A percentile compares a stretch with the other conserved stretches of the same genome.
Evolutionary conservation across 2,329 filamentous ascomycete genomes (phyloP).

Genomic region (Ascochyta clinopodiicola): DNA sequence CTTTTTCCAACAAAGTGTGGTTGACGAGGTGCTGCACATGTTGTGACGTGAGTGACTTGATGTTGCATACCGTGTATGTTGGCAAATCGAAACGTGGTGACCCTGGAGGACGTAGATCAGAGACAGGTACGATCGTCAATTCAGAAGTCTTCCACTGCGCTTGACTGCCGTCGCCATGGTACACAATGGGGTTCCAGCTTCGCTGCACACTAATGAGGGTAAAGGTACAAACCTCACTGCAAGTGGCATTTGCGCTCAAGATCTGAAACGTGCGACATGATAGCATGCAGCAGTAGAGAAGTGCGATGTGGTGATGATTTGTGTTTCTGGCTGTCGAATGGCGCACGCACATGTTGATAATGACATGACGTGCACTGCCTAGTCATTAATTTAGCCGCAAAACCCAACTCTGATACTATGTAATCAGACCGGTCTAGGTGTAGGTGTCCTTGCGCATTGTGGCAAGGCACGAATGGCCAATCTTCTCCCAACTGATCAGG

Average conservation of each 20-base stretch:
- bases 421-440: constrained; percentile 16
- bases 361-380: constrained; percentile 14
- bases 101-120: neutral
- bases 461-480: constrained; percentile 17
- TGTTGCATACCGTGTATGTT: neutral
- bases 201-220: too few species aligned
- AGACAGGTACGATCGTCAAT: neutral
- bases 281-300: neutral
- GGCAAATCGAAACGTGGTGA: neutral
- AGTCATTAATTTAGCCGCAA: constrained; percentile 6
- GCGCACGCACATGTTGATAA: neutral
- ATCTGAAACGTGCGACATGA: neutral
- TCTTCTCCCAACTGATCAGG: constrained; percentile 4
- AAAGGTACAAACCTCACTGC: neutral
- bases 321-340: neutral
- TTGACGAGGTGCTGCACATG: neutral
- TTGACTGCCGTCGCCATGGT: neutral
- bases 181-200: too few species aligned
- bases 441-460: constrained; percentile 16
- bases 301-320: neutral
- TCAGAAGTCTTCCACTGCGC: neutral
- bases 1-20: constrained; percentile 16
- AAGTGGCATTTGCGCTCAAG: neutral
- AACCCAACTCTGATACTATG: constrained; percentile 10
- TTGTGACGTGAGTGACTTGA: constrained; percentile 1